Conservation (phyloP, 2,329 filamentous ascomycete species). For the Diplodia scrobiculata region DNA sequence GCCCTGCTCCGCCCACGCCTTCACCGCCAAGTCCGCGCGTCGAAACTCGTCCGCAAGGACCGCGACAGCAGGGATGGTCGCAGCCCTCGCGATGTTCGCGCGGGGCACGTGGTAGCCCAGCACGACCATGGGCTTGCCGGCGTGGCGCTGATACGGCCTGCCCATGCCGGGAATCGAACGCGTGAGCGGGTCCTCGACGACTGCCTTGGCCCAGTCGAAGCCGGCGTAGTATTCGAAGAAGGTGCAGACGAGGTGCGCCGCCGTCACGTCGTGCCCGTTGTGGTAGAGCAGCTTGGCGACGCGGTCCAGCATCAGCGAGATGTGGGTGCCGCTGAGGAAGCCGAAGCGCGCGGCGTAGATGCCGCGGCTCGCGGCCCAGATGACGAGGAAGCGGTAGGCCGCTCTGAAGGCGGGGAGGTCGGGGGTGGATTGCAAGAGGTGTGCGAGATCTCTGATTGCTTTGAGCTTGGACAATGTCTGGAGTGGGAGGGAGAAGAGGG, state of each 20-base stretch:
- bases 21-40: conserved; percentile 51
- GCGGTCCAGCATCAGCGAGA: conserved; percentile 62
- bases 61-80: conserved; percentile 57
- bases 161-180: conserved; percentile 36
- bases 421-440: conserved; percentile 62
- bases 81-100: conserved; percentile 61
- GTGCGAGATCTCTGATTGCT: conserved; percentile 63
- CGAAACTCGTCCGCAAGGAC: conserved; percentile 57
- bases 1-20: neutral
- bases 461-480: conserved; percentile 65
- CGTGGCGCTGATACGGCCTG: conserved; percentile 54
- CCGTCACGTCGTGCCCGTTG: conserved; percentile 42
- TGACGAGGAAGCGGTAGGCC: conserved; percentile 62
- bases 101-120: conserved; percentile 64
- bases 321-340: conserved; percentile 66
- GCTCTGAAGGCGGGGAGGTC: conserved; percentile 60
- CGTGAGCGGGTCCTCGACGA: conserved; percentile 64
- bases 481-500: conserved; percentile 59
- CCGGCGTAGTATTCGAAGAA: conserved; percentile 66
- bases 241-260: conserved; percentile 57
- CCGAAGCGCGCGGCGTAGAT: conserved; percentile 68
- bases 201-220: conserved; percentile 60
- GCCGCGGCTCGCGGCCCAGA: conserved; percentile 64
- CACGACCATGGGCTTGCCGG: conserved; percentile 64
- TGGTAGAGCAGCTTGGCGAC: conserved; percentile 59